A percentile compares a stretch with the other conserved stretches of the same genome.
Evolutionary conservation across 1,139 yeast species (phyloP).

Genomic region (Suhomyces atakaporum): DNA sequence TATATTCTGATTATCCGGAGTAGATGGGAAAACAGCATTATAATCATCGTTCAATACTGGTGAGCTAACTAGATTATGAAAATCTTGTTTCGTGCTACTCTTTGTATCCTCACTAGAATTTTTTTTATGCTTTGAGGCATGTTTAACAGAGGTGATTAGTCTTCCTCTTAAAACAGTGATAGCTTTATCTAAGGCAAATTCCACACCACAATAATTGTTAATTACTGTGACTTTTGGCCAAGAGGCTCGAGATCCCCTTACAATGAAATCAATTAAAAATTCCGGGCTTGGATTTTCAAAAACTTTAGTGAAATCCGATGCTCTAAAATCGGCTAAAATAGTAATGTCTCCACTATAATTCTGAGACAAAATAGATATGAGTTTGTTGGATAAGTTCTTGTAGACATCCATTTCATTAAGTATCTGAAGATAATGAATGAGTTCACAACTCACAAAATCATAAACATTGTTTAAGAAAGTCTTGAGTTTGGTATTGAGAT

Average conservation of each 20-base stretch:
- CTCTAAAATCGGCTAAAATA: conserved; percentile 71
- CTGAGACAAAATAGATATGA: conserved; percentile 77
- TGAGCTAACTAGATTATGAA: conserved; percentile 26
- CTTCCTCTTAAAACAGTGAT: conserved; percentile 69
- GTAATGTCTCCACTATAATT: conserved; percentile 93
- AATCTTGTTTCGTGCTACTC: conserved; percentile 1
- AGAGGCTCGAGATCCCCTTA: conserved; percentile 86
- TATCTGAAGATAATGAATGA: conserved; percentile 74
- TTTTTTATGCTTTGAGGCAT: conserved; percentile 20
- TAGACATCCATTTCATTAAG: conserved; percentile 75
- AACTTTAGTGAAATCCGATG: conserved; percentile 61
- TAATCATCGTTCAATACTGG: conserved; percentile 24
- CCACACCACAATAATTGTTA: conserved; percentile 85
- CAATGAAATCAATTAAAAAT: conserved; percentile 66
- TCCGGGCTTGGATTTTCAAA: conserved; percentile 80
- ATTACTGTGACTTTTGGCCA: conserved; percentile 91
- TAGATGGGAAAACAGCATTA: not conserved
- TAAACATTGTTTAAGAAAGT: conserved; percentile 57
- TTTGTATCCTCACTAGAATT: conserved; percentile 7
- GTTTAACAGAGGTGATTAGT: conserved; percentile 46
- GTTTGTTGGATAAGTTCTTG: conserved; percentile 68
- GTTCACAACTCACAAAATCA: conserved; percentile 65
- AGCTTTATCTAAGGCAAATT: conserved; percentile 81
- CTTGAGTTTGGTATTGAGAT: conserved; percentile 56
- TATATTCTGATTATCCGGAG: conserved; percentile 6